Evolutionary conservation across 805 yeast species (phyloP), one percentile per base, ranked within the genome.

Genomic region (Lachancea sp.): DNA sequence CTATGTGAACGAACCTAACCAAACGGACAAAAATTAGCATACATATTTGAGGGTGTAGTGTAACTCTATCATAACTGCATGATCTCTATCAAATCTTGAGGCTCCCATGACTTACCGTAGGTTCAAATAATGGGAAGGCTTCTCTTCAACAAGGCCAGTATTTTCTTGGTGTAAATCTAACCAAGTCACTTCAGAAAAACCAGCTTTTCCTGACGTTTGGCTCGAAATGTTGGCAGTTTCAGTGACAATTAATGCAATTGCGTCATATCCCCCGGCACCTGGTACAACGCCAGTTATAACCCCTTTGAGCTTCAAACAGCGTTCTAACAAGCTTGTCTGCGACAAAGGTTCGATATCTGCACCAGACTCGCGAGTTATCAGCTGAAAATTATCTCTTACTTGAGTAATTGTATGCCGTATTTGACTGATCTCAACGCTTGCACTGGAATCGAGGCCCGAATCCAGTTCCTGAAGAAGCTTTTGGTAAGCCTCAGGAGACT

Each of bases 231-330:
- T 48, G 2, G 75, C 61, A 1, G 63, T 57, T 22, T 74, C 78
- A 1, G 75, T 71, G 2, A 83, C 82, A 22, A 93, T 63, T 22
- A 91, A 57, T 45, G 95, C 77, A 16, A 93, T 77, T 0, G 99
- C 99, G 68, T 93, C 99, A 59, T 81, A 85, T 0, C 99, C 99
- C 22, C 99, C 99, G 0, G 99, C 99, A 2, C 99, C 99, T 0
- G 99, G 99, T 3, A 93, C 95, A 29, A 93, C 90, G n/a, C 96
- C 97, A 0, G 96, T 95, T 16, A 91, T 54, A 26, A 88, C 93
- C 13, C 99, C 99, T 0, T 69, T 69, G 17, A 86, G 58, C 8
- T 63, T 52, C 34, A 72, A 61, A 47, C 85, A 79, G 15, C 68
- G 61, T 57, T 91, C 79, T 7, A 93, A 66, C 5, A 93, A 69